Conservation (phyloP, 1,284 basidiomycete species). For the Ceratobasidium sp. region DNA sequence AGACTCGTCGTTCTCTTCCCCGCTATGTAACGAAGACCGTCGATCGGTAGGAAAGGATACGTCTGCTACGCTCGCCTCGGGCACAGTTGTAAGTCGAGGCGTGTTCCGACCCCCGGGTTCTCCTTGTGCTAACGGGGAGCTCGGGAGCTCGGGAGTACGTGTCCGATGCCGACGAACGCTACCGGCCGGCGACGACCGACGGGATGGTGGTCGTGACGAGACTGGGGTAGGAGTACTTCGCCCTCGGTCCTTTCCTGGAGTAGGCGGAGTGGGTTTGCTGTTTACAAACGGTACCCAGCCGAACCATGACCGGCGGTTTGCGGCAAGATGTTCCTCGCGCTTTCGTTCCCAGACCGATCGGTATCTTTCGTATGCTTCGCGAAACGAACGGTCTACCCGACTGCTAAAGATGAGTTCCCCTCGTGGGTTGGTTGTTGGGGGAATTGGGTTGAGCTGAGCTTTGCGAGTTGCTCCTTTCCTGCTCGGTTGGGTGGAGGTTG, state of each 20-base stretch:
- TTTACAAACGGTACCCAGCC: slow-evolving; percentile 33
- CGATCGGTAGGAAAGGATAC: background rate
- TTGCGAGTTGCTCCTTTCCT: slow-evolving; percentile 47
- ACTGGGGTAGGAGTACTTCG: slow-evolving; percentile 17
- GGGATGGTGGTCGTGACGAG: slow-evolving; percentile 9
- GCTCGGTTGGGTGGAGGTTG: slow-evolving; percentile 49
- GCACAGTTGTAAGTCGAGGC: slow-evolving; percentile 14
- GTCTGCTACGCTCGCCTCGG: slow-evolving; percentile 4
- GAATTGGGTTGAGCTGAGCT: slow-evolving; percentile 78
- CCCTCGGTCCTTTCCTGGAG: background rate
- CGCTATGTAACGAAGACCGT: background rate
- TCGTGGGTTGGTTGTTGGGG: slow-evolving; percentile 86
- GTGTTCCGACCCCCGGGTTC: background rate
- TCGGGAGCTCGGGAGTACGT: slow-evolving; percentile 7
- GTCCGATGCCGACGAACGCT: slow-evolving; percentile 9
- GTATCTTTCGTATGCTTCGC: slow-evolving; percentile 93
- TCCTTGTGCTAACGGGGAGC: slow-evolving; percentile 8
- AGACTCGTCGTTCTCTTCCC: slow-evolving; percentile 2
- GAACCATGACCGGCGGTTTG: slow-evolving; percentile 47
- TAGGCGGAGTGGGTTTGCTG: background rate
- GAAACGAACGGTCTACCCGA: slow-evolving; percentile 80
- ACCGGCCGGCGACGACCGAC: slow-evolving; percentile 16
- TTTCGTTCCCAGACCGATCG: slow-evolving; percentile 87
- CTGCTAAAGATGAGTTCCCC: slow-evolving; percentile 97
- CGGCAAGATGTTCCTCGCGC: slow-evolving; percentile 59